phyloP scores from a whole-genome alignment of 176 grass and related monocot species.

The Oryza meridionalis region DNA sequence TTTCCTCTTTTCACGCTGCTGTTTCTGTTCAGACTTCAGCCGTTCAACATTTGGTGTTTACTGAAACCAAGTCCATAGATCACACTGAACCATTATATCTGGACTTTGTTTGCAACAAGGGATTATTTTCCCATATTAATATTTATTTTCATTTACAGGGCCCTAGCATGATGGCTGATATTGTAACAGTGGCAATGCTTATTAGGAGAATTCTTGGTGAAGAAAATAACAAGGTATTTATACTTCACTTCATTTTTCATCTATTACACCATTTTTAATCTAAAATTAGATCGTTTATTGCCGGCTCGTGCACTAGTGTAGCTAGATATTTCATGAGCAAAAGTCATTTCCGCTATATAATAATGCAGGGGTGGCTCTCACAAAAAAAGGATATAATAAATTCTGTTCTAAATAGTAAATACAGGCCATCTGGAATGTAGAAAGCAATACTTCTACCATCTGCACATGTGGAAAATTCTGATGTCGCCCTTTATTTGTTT shows the following conservation, averaged over 20 bases:
- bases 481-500: conserved; percentile 36
- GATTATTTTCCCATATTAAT: conserved; percentile 21
- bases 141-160: conserved; percentile 54
- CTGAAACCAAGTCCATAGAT: conserved; percentile 15
- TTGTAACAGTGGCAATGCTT: conserved; percentile 83
- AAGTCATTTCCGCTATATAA: neutral
- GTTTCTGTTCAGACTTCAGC: conserved; percentile 34
- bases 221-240: conserved; percentile 82
- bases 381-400: conserved; percentile 14
- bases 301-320: neutral
- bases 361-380: conserved; percentile 2
- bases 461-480: conserved; percentile 33
- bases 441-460: conserved; percentile 14
- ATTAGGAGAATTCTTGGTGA: conserved; percentile 80
- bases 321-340: conserved; percentile 14
- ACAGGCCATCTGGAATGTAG: conserved; percentile 13
- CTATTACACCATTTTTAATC: conserved; percentile 2
- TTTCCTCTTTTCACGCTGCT: conserved; percentile 1
- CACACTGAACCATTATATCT: conserved; percentile 12
- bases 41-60: conserved; percentile 12
- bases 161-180: conserved; percentile 72
- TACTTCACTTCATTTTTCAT: conserved; percentile 29
- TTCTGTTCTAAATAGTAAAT: conserved; percentile 28
- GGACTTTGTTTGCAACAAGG: neutral
- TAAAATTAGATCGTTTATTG: neutral